These are phyloP conservation scores for Penicillium pulvis DNA, from an alignment of 495 filamentous ascomycete genomes.

Conservation along the genomic window DNA sequence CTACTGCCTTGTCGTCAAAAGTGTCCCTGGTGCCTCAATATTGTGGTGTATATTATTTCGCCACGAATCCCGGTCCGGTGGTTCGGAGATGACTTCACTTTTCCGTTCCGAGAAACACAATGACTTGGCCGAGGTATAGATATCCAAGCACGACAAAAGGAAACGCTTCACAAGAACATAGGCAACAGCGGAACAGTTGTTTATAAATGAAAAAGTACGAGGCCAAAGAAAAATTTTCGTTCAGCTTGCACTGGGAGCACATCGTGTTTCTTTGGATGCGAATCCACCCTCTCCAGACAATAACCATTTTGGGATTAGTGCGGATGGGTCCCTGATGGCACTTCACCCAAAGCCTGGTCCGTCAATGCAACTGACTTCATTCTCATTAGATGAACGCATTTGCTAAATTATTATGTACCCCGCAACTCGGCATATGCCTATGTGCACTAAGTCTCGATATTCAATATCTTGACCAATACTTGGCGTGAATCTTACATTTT, in stretches of 20 bases:
- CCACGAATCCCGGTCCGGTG: not conserved
- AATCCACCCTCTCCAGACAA: conserved; percentile 25
- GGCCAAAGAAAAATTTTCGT: conserved; percentile 6
- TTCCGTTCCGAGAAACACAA: not conserved
- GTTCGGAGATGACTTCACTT: conserved; percentile 19
- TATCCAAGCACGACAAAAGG: not conserved
- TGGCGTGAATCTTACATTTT: not conserved
- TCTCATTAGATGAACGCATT: not conserved
- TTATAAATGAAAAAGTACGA: not conserved
- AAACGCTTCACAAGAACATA: not conserved
- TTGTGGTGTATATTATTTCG: not conserved
- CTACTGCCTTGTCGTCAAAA: not conserved
- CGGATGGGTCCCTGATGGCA: conserved; percentile 3
- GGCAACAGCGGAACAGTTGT: not conserved
- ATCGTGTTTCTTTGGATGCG: not conserved
- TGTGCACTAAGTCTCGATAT: not conserved
- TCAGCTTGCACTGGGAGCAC: conserved; percentile 5
- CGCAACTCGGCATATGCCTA: not conserved
- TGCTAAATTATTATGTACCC: not conserved
- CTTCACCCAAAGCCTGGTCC: conserved; percentile 7
- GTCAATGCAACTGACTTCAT: conserved; percentile 1
- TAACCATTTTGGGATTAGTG: conserved; percentile 31
- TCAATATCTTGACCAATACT: not conserved
- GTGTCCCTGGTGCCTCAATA: not conserved
- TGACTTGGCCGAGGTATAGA: not conserved